These are phyloP conservation scores for Iris pallida DNA, from an alignment of 116 monocot genomes.

Conservation along the genomic window DNA sequence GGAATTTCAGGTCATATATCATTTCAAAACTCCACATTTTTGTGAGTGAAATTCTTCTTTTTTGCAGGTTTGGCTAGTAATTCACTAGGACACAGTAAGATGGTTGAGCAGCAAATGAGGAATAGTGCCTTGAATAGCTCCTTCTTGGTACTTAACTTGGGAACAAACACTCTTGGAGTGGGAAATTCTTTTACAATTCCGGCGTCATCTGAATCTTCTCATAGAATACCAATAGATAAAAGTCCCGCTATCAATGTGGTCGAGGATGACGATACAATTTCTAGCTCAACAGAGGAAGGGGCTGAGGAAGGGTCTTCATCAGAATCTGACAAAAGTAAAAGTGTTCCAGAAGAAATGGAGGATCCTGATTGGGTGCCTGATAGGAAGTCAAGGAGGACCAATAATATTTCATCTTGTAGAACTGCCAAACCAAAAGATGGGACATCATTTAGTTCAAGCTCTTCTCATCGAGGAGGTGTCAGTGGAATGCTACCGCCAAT, in stretches of 20 bases:
- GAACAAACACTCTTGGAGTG: conserved; percentile 41
- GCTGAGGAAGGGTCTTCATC: conserved; percentile 8
- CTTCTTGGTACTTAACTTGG: conserved; percentile 57
- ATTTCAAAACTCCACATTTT: too few species aligned
- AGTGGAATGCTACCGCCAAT: neutral
- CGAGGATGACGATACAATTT: neutral
- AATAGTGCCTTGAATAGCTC: conserved; percentile 29
- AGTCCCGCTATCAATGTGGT: conserved; percentile 3
- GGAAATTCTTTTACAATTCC: conserved; percentile 16
- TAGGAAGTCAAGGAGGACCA: conserved; percentile 18
- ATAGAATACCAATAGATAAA: neutral
- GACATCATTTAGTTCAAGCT: neutral
- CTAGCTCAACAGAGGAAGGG: conserved; percentile 12
- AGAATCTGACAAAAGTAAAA: conserved; percentile 10
- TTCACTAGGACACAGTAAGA: too few species aligned
- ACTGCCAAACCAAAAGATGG: conserved; percentile 4
- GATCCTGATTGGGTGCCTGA: conserved; percentile 37
- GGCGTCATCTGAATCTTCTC: neutral
- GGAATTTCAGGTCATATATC: too few species aligned
- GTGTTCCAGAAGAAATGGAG: conserved; percentile 13
- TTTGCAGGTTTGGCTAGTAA: too few species aligned
- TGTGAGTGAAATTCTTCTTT: too few species aligned
- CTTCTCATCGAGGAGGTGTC: neutral
- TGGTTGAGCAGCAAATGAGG: neutral
- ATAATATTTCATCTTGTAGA: conserved; percentile 2